phyloP scores from a whole-genome alignment of 148 eudicot species.

The Beta vulgaris region DNA sequence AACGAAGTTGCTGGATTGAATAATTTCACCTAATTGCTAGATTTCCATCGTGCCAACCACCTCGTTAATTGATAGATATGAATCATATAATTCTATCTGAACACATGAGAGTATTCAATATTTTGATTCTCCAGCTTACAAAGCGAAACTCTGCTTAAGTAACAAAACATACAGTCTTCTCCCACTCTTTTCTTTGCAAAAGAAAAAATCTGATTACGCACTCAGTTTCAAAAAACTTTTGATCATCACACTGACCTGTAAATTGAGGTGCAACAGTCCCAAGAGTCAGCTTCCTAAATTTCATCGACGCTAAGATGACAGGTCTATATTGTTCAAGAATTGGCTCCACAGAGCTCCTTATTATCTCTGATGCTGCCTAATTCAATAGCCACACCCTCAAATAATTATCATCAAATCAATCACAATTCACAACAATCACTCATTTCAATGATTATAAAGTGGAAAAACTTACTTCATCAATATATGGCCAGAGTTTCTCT shows the following conservation, averaged over 20 bases:
- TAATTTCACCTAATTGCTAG: not conserved
- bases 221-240: not conserved
- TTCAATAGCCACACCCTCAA: conserved; percentile 16
- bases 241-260: conserved; percentile 52
- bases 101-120: not conserved
- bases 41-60: not conserved
- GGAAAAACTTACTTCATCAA: conserved; percentile 52
- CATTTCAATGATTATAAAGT: not conserved
- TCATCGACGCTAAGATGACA: conserved; percentile 54
- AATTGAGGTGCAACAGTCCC: conserved; percentile 92
- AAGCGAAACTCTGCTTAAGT: not conserved
- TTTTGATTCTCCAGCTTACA: not conserved
- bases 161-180: not conserved
- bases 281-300: conserved; percentile 75
- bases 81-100: not conserved
- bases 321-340: conserved; percentile 83
- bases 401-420: conserved; percentile 8
- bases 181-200: not conserved
- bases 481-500: conserved; percentile 82
- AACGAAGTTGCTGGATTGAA: not conserved
- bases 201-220: not conserved
- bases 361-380: conserved; percentile 86
- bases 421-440: not conserved
- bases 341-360: conserved; percentile 73
- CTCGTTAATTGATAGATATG: not conserved